Percentiles rank a stretch among this genome's conserved stretches.
Conservation (phyloP, 352 stramenopile species). For the Phytopythium ostracodes region DNA sequence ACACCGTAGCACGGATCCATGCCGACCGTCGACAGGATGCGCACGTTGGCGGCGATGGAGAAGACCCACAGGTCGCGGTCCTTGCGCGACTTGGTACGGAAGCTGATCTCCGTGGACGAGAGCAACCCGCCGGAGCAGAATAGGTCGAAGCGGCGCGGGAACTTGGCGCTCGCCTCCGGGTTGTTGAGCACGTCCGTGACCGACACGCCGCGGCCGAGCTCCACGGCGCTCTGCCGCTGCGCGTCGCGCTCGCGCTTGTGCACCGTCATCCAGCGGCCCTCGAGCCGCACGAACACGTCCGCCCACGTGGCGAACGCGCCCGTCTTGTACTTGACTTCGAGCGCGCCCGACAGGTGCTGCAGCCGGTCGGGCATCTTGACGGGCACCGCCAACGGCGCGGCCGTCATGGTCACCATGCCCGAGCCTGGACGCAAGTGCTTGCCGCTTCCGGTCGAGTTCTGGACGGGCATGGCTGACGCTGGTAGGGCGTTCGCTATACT, state of each 20-base stretch:
- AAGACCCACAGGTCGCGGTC: constrained; percentile 75
- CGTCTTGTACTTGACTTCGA: constrained; percentile 70
- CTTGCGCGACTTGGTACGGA: constrained; percentile 73
- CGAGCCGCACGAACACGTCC: constrained; percentile 55
- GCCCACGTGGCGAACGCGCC: constrained; percentile 65
- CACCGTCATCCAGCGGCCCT: constrained; percentile 67
- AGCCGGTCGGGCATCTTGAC: constrained; percentile 29
- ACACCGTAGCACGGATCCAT: constrained; percentile 49
- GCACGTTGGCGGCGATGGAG: constrained; percentile 60
- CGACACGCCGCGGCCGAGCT: constrained; percentile 60
- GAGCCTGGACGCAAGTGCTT: background rate
- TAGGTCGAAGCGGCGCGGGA: constrained; percentile 71
- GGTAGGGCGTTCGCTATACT: too few relatives aligned
- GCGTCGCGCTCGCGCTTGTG: constrained; percentile 67
- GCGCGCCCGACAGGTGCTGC: constrained; percentile 43
- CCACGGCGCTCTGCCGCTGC: constrained; percentile 52
- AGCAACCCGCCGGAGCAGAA: constrained; percentile 67
- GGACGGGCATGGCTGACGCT: background rate
- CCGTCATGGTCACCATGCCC: background rate
- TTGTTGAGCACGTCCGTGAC: constrained; percentile 59
- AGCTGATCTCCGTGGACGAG: constrained; percentile 63
- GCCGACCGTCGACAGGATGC: constrained; percentile 42
- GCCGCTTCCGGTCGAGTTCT: background rate
- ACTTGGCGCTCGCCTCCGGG: constrained; percentile 59
- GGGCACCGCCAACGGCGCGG: constrained; percentile 6